Evolutionary conservation across 2,329 filamentous ascomycete species (phyloP), one percentile per base, ranked within the genome.

Genomic region (Botryosphaeria dothidea): DNA sequence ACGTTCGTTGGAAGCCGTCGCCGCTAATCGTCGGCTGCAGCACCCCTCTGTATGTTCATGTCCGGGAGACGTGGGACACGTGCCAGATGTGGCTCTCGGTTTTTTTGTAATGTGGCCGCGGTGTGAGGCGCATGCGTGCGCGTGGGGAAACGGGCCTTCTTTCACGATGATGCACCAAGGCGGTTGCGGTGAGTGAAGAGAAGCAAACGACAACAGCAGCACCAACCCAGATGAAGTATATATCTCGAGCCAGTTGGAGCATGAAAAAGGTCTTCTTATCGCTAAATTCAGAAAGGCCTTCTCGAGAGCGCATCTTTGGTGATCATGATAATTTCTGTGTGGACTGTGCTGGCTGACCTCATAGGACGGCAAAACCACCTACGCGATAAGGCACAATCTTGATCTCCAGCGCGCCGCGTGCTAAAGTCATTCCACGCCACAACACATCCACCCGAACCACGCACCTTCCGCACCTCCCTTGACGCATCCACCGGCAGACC

Each of bases 321-420:
- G 38, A 41, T 41, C 9, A 13, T 41, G 9, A 41, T 41, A 17
- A 15, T 15, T 41, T 57, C 19, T 13, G 38, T 41, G 38, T 41
- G 17, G 38, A 41, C 38, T 15, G 38, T 41, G 21, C 34, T 25
- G 54, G 45, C 54, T 60, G 56, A 60, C 56, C 56, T 60, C 56
- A 60, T 60, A 60, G 56, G 15, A 45, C 17, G 38, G 38, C 6
- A 17, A 41, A 41, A 41, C 8, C 17, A 41, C 38, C 21, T 31
- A n/a, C 19, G 56, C 56, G 56, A 60, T 60, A 60, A 58, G 56
- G 41, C 54, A 31, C 13, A 57, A 23, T 11, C 41, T 9, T 25
- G 43, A 60, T 34, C 56, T 31, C 56, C 38, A 23, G 27, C 43
- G 36, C 38, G 36, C 34, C 41, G 23, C 29, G 38, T 41, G 38